Conservation (phyloP, 2,329 filamentous ascomycete species). For the Alternaria rosae region DNA sequence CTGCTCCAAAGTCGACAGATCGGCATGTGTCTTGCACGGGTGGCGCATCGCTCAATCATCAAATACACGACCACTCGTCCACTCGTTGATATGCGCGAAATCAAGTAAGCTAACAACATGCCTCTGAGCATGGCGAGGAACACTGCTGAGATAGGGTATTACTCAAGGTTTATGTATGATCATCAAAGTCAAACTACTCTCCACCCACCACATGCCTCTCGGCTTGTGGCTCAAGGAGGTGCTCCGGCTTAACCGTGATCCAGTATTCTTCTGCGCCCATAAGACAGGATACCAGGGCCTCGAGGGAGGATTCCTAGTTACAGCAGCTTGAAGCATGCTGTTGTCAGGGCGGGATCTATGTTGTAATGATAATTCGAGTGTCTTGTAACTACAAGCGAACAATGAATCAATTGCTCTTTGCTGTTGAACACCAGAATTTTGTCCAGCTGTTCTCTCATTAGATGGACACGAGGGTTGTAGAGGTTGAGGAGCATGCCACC, state of each 20-base stretch:
- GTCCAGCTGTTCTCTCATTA: not conserved
- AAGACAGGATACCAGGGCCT: slow-evolving; percentile 82
- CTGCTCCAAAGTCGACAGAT: not conserved
- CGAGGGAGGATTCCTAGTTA: slow-evolving; percentile 69
- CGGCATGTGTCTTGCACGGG: not conserved
- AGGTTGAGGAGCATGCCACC: slow-evolving; percentile 2
- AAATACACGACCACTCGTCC: not conserved
- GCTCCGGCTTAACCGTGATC: slow-evolving; percentile 99
- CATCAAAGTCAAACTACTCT: slow-evolving; percentile 94
- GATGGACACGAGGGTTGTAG: not conserved
- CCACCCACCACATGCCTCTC: slow-evolving; percentile 86
- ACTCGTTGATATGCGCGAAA: not conserved
- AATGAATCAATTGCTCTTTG: slow-evolving; percentile 16
- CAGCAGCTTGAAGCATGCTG: slow-evolving; percentile 59
- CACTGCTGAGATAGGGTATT: not conserved
- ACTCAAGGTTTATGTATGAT: slow-evolving; percentile 68
- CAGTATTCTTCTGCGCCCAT: slow-evolving; percentile 73
- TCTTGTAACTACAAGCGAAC: slow-evolving; percentile 13
- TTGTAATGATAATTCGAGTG: slow-evolving; percentile 7
- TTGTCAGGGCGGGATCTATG: slow-evolving; percentile 59
- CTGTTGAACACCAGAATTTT: not conserved
- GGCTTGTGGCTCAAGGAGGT: slow-evolving; percentile 80
- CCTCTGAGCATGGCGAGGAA: not conserved
- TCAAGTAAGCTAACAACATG: not conserved
- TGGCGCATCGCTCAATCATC: not conserved